Evolutionary conservation across 352 stramenopile genomes (phyloP).

Genomic region (Phytopythium kandeliae): DNA sequence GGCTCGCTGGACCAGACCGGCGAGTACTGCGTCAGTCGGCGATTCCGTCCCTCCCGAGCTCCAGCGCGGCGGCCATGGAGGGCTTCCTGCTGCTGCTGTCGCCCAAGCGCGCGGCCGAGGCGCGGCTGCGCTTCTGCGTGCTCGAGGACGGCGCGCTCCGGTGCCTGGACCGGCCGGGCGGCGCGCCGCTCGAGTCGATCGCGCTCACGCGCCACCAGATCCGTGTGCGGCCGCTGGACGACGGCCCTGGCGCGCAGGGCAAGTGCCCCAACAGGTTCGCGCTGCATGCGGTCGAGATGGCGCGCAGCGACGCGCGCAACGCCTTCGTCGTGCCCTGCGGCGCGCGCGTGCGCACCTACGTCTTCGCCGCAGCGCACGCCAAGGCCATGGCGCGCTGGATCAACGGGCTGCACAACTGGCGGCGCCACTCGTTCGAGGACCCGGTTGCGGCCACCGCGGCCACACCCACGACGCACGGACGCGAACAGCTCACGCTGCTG

Average conservation of each 20-base stretch:
- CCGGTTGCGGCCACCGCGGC: slow-evolving; percentile 15
- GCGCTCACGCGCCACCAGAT: slow-evolving; percentile 63
- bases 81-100: slow-evolving; percentile 64
- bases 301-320: slow-evolving; percentile 42
- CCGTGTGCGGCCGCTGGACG: slow-evolving; percentile 37
- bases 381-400: slow-evolving; percentile 60
- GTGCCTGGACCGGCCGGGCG: slow-evolving; percentile 38
- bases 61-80: no score
- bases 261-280: slow-evolving; percentile 66
- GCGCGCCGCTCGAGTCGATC: slow-evolving; percentile 29
- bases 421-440: slow-evolving; percentile 56
- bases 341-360: slow-evolving; percentile 27
- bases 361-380: slow-evolving; percentile 46
- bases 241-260: slow-evolving; percentile 26
- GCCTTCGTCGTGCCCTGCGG: slow-evolving; percentile 24
- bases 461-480: slow-evolving; percentile 12
- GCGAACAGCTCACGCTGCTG: slow-evolving; percentile 10
- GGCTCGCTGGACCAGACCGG: no score
- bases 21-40: no score
- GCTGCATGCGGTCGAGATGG: slow-evolving; percentile 38
- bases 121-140: slow-evolving; percentile 58
- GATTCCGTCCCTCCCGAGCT: no score
- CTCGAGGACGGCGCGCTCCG: slow-evolving; percentile 59
- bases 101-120: slow-evolving; percentile 29
- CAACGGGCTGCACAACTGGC: slow-evolving; percentile 72